A percentile compares a stretch with the other conserved stretches of the same genome.
phyloP scores from a whole-genome alignment of 495 filamentous ascomycete genomes.

The Hypoxylon lenormandii region DNA sequence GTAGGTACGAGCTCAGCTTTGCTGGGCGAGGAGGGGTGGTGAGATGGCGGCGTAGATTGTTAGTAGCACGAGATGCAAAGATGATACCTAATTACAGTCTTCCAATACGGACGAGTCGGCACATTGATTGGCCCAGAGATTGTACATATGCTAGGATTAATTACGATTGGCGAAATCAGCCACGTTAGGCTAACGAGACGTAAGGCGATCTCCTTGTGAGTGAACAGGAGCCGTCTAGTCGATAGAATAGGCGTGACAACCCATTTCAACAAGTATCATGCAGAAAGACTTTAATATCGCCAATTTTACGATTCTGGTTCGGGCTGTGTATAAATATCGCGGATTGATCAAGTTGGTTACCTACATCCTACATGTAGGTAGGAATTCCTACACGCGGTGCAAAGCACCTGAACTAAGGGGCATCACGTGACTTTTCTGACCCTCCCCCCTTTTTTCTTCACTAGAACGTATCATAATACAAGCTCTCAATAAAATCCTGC shows the following conservation, averaged over 20 bases:
- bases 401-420: too few relatives aligned
- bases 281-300: too few relatives aligned
- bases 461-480: too few relatives aligned
- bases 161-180: not conserved
- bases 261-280: not conserved
- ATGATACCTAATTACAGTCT: conserved; percentile 40
- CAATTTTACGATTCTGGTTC: too few relatives aligned
- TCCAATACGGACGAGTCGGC: conserved; percentile 14
- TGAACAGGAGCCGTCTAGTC: not conserved
- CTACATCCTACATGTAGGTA: too few relatives aligned
- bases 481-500: too few relatives aligned
- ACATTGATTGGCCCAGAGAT: conserved; percentile 28
- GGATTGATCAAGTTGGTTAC: too few relatives aligned
- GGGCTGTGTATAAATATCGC: too few relatives aligned
- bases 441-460: too few relatives aligned
- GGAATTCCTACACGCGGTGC: too few relatives aligned
- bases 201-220: not conserved
- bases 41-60: conserved; percentile 28
- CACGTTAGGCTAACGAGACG: not conserved
- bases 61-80: conserved; percentile 29
- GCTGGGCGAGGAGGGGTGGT: conserved; percentile 14
- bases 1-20: conserved; percentile 24
- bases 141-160: conserved; percentile 38
- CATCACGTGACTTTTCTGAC: too few relatives aligned
- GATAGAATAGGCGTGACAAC: not conserved